A percentile compares a stretch with the other conserved stretches of the same genome.
Conservation (phyloP, 305 asterid genomes). For the Fraxinus dipetala region DNA sequence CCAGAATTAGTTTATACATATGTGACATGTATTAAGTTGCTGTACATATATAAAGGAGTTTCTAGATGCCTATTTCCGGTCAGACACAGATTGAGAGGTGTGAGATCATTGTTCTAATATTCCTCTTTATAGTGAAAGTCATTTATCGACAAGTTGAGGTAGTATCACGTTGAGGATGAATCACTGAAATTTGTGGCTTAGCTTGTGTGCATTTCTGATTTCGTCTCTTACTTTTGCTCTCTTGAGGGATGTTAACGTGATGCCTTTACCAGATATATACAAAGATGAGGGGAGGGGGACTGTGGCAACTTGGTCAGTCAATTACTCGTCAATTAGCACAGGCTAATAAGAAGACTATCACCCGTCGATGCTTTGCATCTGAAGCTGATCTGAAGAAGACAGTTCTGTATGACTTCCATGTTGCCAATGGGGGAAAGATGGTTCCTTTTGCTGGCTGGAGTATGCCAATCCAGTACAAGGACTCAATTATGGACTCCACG, state of each 20-base stretch:
- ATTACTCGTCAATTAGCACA: conserved; percentile 74
- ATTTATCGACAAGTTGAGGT: not conserved
- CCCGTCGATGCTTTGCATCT: conserved; percentile 74
- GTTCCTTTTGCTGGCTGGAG: not conserved
- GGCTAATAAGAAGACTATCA: conserved; percentile 61
- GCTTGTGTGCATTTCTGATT: not conserved
- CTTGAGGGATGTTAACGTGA: not conserved
- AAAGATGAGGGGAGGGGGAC: conserved; percentile 88
- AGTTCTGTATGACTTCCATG: not conserved
- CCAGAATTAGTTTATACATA: not conserved
- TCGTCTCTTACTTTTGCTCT: not conserved
- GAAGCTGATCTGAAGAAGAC: conserved; percentile 56
- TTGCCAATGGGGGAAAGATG: not conserved
- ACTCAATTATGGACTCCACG: not conserved
- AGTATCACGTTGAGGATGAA: not conserved
- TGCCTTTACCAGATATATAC: conserved; percentile 23
- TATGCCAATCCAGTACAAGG: not conserved
- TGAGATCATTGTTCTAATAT: not conserved
- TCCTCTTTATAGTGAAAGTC: not conserved
- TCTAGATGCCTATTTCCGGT: not conserved
- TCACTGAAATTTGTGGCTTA: not conserved
- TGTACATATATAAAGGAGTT: not conserved
- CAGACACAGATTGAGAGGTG: not conserved
- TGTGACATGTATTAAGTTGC: not conserved
- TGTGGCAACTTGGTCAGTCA: conserved; percentile 96